Conservation (phyloP, 2,329 filamentous ascomycete genomes). For the Calonectria leucothoes region DNA sequence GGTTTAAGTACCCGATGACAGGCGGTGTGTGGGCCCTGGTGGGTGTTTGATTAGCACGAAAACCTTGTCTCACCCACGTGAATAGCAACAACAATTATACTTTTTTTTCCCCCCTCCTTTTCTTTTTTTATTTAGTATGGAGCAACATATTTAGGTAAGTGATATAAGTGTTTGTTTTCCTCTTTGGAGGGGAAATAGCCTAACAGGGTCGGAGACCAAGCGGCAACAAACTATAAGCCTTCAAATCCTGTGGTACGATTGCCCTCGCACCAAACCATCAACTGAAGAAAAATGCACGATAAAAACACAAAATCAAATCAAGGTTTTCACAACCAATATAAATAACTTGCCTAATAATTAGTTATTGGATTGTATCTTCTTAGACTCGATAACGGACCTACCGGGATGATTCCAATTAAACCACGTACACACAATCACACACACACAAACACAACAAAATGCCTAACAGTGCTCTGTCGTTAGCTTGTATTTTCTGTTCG, state of each 20-base stretch:
- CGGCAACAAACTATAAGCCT: background rate
- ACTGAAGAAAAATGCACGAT: background rate
- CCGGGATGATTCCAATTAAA: too few relatives aligned
- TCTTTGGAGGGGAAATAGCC: background rate
- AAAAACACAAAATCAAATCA: background rate
- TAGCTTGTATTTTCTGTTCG: too few relatives aligned
- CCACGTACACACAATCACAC: too few relatives aligned
- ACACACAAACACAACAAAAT: too few relatives aligned
- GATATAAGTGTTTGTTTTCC: background rate
- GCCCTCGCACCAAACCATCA: background rate
- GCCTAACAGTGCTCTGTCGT: too few relatives aligned
- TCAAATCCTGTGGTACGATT: background rate
- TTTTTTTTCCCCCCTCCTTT: too few relatives aligned
- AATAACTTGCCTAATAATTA: too few relatives aligned
- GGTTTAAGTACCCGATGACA: background rate
- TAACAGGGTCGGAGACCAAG: background rate
- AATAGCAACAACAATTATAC: too few relatives aligned
- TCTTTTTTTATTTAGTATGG: background rate
- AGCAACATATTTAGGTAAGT: background rate
- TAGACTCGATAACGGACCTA: too few relatives aligned
- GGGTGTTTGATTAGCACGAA: too few relatives aligned
- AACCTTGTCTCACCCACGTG: background rate
- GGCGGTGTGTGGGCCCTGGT: background rate
- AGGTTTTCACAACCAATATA: too few relatives aligned
- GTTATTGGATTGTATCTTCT: too few relatives aligned